Base-by-base conservation (phyloP, 2,329 filamentous ascomycete genomes). In the Neospermospora avenae region DNA sequence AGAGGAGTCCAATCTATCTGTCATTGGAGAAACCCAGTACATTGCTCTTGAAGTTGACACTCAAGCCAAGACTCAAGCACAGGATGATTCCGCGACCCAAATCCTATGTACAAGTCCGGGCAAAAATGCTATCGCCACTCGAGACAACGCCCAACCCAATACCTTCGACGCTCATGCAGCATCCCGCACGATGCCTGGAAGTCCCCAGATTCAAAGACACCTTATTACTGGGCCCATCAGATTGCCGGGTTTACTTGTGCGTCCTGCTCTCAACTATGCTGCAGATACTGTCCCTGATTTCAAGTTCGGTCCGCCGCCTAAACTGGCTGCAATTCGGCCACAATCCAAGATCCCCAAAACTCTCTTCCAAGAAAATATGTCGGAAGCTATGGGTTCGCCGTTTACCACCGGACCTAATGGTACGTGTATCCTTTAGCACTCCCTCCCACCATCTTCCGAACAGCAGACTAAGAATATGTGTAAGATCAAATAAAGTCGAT, bases 11-110 rank as follows among this genome's bases (percentile, higher is more conserved):
- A 45, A 58, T 35, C 22, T 4, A 51, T 65, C 64, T 18, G 6
- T 62, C 2, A 35, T 67, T 16, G 63, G 48, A 25, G 67, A 70
- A 10, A 64, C 66, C 20, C 69, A 72, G 53, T 67, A 52, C 42
- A 53, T 42, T 22, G 18, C 10, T 14, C 37, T 71, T 5, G 68
- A 70, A 54, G 34, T 55, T 34, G 66, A 68, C 31, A 64, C 65
- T 14, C 67, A 68, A 55, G 63, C 20, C 13, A 13, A 14, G 16
- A 49, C n/a, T 35, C 55, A 49, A 25, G 14, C 31, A 18, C 24
- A 14, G 7, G n/a, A 34, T 51, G 2, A 10, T 10, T 13, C 48
- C 22, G 18, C 24, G 5, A 18, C 20, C 7, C 18, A n/a, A 16
- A 4, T 16, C 20, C 20, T 11, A 22, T 8, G 8, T 11, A 7